Base-by-base conservation (phyloP, 306 rosid genomes). In the Castanea sativa region DNA sequence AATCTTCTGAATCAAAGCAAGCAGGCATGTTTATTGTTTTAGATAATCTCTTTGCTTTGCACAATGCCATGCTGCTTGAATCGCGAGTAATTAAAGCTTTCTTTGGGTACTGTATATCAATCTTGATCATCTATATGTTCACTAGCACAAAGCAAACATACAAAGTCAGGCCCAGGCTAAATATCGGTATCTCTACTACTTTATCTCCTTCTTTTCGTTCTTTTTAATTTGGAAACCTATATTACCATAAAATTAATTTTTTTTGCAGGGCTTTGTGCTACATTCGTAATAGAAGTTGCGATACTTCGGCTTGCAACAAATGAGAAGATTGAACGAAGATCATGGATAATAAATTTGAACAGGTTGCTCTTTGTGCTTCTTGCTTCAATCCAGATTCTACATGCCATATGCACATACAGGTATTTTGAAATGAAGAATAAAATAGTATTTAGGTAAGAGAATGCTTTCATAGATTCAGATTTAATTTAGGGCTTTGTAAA, bases 71-170 rank as follows among this genome's bases (percentile, higher is more conserved):
- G 91, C 69, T 92, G 81, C 87, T 92, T 21, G 97, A 94, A 73
- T 94, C 98, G 0, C 84, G 94, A 64, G 45, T 88, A 59, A 80
- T 94, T 74, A 92, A 94, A 88, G 86, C 92, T 43, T 88, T 94
- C 83, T 81, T 91, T 78, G 30, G 89, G 55, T 92, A 91, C 83
- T 88, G 79, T 29, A 55, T 85, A 58, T 78, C 82, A 71, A 89
- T 88, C 65, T 81, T 91, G 60, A 80, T 88, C 55, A 88, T 92
- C 84, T 94, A 88, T 80, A 91, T 94, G 94, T 77, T 94, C 83
- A 94, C 97, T 19, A 89, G 98, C 79, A 92, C 97, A 25, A 89
- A 89, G 81, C 94, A 88, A 82, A 94, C 98, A 11, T 89, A 89
- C 86, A 87, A 84, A 27, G 90, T 80, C 6, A 86, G 98, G 29